Base-by-base conservation (phyloP, 2,329 filamentous ascomycete genomes). In the Aureobasidium lini region DNA sequence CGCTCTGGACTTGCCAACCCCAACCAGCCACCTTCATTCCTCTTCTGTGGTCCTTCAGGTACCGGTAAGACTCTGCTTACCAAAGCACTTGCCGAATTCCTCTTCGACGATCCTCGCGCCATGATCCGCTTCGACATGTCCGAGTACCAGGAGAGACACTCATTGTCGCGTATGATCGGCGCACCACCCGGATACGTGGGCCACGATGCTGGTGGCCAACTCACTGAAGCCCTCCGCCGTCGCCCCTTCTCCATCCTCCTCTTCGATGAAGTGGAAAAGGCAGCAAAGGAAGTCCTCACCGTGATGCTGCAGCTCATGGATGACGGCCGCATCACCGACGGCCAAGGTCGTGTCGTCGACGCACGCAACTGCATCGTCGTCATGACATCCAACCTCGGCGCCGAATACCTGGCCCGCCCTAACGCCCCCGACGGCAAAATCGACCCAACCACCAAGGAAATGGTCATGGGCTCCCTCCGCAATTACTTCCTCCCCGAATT, bases 61-160 rank as follows among this genome's bases (percentile, higher is more conserved):
- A 99, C 94, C 11, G 94, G 94, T 80, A 99, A 99, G 78, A 99
- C 94, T 16, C 80, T 99, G 18, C 85, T 99, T 60, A 97, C 93
- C 64, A 99, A 99, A 76, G 94, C 93, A 15, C 81, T 99, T 61
- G 94, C 94, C 50, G 94, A 99, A 73, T 99, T 99, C 79, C 80
- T 99, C 31, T 99, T 99, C 77, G 94, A 99, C 71, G 94, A 99
- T 67, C 78, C 93, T 29, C 96, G 96, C 78, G 81, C 93, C 36
- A 97, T 99, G 94, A 96, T 99, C 68, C 88, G 94, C 40, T 95
- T 99, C 77, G 94, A 99, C 72, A 99, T 99, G 94, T 97, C 93
- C 5, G 94, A 99, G 75, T 99, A 99, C 74, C 95, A 99, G 75
- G 94, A 99, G 75, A 87, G 93, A 5, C 94, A 99, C 73, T 88